Conservation (phyloP, 2,329 filamentous ascomycete genomes). For the Chrysoporthe deuterocubensis region DNA sequence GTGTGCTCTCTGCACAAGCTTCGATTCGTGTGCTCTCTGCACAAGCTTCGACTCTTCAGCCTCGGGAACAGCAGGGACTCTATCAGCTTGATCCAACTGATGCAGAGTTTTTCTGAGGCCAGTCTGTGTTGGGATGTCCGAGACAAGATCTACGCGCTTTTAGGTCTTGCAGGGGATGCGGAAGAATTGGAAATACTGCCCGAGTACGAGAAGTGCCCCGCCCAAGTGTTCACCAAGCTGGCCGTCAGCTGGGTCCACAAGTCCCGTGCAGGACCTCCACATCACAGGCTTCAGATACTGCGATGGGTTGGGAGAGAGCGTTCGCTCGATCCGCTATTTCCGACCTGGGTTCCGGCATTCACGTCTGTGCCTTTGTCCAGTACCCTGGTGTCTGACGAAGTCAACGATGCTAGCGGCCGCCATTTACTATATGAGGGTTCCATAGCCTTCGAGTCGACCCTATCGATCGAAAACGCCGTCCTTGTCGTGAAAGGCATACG, state of each 20-base stretch:
- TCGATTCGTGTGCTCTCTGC: neutral
- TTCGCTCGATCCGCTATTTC: neutral
- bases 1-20: neutral
- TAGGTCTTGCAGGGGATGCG: conserved; percentile 5
- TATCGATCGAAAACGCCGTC: neutral
- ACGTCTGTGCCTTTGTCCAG: neutral
- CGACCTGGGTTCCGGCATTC: neutral
- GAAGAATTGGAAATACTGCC: neutral
- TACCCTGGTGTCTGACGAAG: neutral
- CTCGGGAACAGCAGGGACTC: neutral
- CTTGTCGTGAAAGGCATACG: neutral
- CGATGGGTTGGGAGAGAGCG: neutral
- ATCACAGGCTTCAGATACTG: neutral
- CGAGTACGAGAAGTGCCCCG: neutral
- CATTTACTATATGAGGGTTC: too few species aligned
- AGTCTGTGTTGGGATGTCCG: conserved; percentile 10
- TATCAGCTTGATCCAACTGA: neutral
- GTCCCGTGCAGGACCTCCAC: too few species aligned
- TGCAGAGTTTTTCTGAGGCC: neutral
- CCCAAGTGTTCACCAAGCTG: neutral
- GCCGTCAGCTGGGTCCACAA: neutral
- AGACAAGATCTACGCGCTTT: conserved; percentile 13
- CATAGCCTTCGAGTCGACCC: conserved; percentile 2
- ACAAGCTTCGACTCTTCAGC: neutral
- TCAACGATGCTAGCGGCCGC: too few species aligned